A percentile compares a stretch with the other conserved stretches of the same genome.
These are phyloP conservation scores for Neurospora africana DNA, from an alignment of 495 filamentous ascomycete species.

Conservation along the genomic window DNA sequence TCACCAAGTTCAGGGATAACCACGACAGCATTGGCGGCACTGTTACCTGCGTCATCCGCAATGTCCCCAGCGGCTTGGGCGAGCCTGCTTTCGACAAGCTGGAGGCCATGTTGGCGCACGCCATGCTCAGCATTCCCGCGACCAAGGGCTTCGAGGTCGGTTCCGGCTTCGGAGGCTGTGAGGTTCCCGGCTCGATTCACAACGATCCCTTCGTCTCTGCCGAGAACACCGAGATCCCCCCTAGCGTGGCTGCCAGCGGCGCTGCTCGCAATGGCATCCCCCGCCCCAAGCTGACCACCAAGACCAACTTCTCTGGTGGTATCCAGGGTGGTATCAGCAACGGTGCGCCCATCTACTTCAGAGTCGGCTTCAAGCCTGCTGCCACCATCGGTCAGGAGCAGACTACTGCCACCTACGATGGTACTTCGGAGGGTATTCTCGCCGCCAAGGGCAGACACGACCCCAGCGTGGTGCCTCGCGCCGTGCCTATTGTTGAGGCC, in stretches of 20 bases:
- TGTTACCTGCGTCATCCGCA: constrained; percentile 91
- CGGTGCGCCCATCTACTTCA: constrained; percentile 90
- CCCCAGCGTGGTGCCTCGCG: constrained; percentile 88
- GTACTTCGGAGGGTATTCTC: constrained; percentile 57
- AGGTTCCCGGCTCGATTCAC: constrained; percentile 81
- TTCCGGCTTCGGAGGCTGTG: constrained; percentile 81
- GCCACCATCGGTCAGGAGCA: constrained; percentile 94
- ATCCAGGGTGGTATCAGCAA: constrained; percentile 97
- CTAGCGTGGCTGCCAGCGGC: constrained; percentile 27
- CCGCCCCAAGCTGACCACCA: constrained; percentile 58
- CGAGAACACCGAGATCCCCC: constrained; percentile 23
- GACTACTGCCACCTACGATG: constrained; percentile 69
- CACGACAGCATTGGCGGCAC: constrained; percentile 92
- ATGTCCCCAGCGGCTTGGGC: constrained; percentile 76
- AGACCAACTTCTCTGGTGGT: constrained; percentile 93
- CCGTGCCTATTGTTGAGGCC: constrained; percentile 91
- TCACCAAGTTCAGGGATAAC: constrained; percentile 70
- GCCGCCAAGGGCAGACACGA: constrained; percentile 95
- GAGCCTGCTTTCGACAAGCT: constrained; percentile 97
- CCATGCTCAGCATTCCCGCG: constrained; percentile 94
- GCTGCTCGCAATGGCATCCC: constrained; percentile 26
- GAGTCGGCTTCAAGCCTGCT: constrained; percentile 88
- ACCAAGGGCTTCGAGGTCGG: constrained; percentile 97
- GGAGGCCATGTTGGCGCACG: constrained; percentile 86
- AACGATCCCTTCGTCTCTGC: constrained; percentile 80